phyloP scores from a whole-genome alignment of 106 monocot genomes.

The Dendrobium catenatum region DNA sequence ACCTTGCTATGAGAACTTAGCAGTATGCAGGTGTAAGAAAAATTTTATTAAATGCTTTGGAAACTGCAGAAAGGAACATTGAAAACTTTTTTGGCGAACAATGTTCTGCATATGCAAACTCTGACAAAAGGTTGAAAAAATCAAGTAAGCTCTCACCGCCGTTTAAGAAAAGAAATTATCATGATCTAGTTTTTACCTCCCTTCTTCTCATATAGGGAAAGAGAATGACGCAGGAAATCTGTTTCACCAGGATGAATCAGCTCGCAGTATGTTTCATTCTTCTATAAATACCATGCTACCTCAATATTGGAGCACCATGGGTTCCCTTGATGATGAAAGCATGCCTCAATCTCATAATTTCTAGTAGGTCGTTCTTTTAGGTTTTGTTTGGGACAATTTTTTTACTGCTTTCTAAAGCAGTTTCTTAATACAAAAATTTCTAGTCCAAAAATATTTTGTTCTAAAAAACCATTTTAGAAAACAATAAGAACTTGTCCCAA shows the following conservation, averaged over 20 bases:
- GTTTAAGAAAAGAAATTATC: neutral
- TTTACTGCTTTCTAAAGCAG: too few relatives aligned
- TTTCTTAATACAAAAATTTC: too few relatives aligned
- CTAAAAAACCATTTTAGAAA: too few relatives aligned
- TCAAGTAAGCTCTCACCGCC: neutral
- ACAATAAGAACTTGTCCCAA: too few relatives aligned
- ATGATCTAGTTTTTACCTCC: neutral
- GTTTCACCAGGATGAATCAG: neutral
- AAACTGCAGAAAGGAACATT: slow-evolving; percentile 6
- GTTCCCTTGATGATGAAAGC: neutral
- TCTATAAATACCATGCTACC: neutral
- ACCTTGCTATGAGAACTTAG: neutral
- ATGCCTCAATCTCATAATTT: neutral
- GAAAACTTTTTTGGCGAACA: neutral
- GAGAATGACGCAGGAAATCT: slow-evolving; percentile 6
- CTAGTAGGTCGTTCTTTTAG: neutral
- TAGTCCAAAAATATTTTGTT: too few relatives aligned
- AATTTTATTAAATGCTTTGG: slow-evolving; percentile 9
- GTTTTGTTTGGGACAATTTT: too few relatives aligned
- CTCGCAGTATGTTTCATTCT: neutral
- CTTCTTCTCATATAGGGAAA: slow-evolving; percentile 1
- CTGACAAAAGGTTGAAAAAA: slow-evolving; percentile 1
- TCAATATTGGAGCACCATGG: slow-evolving; percentile 1
- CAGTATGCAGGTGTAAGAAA: neutral
- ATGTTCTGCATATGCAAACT: neutral